phyloP scores from a whole-genome alignment of 2,329 filamentous ascomycete genomes.

The Uncinocarpus reesii region DNA sequence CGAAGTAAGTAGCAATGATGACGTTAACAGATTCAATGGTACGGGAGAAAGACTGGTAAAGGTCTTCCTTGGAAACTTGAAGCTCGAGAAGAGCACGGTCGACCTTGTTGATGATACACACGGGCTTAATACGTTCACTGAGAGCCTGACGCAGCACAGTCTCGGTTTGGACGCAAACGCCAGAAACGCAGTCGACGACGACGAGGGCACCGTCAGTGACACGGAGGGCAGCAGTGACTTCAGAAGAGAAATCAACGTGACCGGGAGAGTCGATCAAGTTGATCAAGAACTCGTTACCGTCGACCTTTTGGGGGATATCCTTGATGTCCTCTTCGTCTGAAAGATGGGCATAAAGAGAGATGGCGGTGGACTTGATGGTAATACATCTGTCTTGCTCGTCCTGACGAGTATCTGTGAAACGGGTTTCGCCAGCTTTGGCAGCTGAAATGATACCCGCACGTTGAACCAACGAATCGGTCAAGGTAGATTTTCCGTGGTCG shows the following conservation, averaged over 20 bases:
- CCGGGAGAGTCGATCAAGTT: constrained; percentile 99
- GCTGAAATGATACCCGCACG: constrained; percentile 99
- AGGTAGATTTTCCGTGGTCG: constrained; percentile 99
- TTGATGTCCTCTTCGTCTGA: constrained; percentile 75
- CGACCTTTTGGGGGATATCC: constrained; percentile 80
- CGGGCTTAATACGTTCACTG: constrained; percentile 99
- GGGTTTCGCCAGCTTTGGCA: constrained; percentile 88
- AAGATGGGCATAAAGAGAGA: constrained; percentile 89
- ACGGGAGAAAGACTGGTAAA: constrained; percentile 99
- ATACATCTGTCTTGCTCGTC: constrained; percentile 99
- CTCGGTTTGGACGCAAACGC: constrained; percentile 99
- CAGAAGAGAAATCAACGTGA: constrained; percentile 99
- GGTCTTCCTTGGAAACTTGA: constrained; percentile 95
- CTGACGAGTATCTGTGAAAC: constrained; percentile 91
- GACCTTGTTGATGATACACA: constrained; percentile 99
- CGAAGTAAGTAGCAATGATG: constrained; percentile 97
- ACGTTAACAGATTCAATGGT: constrained; percentile 99
- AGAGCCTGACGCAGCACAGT: constrained; percentile 98
- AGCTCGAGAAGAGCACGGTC: constrained; percentile 98
- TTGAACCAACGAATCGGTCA: constrained; percentile 98
- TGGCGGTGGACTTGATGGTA: constrained; percentile 99
- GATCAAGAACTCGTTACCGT: constrained; percentile 97
- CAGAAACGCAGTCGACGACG: constrained; percentile 98
- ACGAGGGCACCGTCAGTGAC: constrained; percentile 99
- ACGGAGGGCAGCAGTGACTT: constrained; percentile 98